Evolutionary conservation across 805 yeast genomes (phyloP).

Genomic region (Candida ponderosae): DNA sequence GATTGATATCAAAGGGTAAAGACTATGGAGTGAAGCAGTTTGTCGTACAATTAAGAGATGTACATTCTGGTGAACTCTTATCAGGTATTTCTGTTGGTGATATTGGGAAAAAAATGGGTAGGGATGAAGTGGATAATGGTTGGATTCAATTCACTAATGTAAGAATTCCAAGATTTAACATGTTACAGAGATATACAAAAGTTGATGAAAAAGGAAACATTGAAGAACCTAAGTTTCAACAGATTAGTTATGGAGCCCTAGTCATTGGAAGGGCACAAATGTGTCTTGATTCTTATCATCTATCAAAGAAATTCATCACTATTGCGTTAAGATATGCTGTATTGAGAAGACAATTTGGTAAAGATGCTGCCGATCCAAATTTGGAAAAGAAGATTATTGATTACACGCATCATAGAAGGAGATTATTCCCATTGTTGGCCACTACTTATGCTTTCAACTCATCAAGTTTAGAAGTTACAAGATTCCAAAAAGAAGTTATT

Average conservation of each 20-base stretch:
- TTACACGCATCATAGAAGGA: slow-evolving; percentile 80
- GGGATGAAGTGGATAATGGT: slow-evolving; percentile 94
- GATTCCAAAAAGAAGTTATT: slow-evolving; percentile 22
- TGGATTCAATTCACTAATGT: slow-evolving; percentile 91
- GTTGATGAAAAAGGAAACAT: slow-evolving; percentile 65
- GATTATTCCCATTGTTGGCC: slow-evolving; percentile 71
- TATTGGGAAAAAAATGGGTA: slow-evolving; percentile 92
- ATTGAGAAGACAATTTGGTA: slow-evolving; percentile 78
- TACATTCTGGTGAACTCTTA: slow-evolving; percentile 63
- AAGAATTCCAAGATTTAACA: slow-evolving; percentile 71
- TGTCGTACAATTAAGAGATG: slow-evolving; percentile 83
- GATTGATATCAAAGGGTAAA: slow-evolving; percentile 71
- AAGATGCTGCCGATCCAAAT: slow-evolving; percentile 35
- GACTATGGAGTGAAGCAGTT: slow-evolving; percentile 92
- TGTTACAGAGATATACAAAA: slow-evolving; percentile 74
- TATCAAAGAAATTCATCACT: slow-evolving; percentile 70
- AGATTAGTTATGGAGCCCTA: slow-evolving; percentile 80
- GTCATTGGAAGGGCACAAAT: slow-evolving; percentile 84
- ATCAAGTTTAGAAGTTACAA: slow-evolving; percentile 36
- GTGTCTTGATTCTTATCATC: slow-evolving; percentile 80
- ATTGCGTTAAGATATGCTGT: slow-evolving; percentile 86
- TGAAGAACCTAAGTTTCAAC: slow-evolving; percentile 71
- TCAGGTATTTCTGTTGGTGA: slow-evolving; percentile 87
- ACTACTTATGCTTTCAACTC: slow-evolving; percentile 59
- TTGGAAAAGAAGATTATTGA: slow-evolving; percentile 65